Evolutionary conservation across 805 yeast species (phyloP).

Genomic region (Candida ipomoeae): DNA sequence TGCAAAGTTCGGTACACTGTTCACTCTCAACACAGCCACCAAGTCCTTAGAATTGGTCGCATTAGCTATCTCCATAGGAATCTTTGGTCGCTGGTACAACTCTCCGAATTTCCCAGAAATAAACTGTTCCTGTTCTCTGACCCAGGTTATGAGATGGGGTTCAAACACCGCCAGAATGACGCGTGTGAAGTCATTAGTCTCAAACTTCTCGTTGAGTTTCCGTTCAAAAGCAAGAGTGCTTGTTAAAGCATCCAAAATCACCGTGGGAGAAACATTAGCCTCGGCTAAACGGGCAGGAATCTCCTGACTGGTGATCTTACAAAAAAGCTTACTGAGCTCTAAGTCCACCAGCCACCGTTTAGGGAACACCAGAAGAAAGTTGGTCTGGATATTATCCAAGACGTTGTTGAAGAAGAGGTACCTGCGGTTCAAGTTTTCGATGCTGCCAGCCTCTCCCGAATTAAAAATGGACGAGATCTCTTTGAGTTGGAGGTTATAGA

Average conservation of each 20-base stretch:
- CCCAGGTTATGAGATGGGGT: conserved; percentile 83
- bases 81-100: conserved; percentile 55
- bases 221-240: conserved; percentile 83
- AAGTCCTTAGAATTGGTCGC: conserved; percentile 13
- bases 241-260: conserved; percentile 64
- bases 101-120: conserved; percentile 61
- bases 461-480: conserved; percentile 77
- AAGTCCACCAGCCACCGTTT: conserved; percentile 65
- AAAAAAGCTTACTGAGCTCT: conserved; percentile 58
- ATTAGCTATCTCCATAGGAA: conserved; percentile 36
- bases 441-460: conserved; percentile 89
- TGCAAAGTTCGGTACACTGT: conserved; percentile 61
- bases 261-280: conserved; percentile 53
- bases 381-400: conserved; percentile 53
- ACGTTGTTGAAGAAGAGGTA: conserved; percentile 77
- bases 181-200: conserved; percentile 40
- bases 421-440: conserved; percentile 80
- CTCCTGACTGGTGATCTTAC: conserved; percentile 66
- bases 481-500: conserved; percentile 59
- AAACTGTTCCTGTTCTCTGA: conserved; percentile 70
- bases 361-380: conserved; percentile 58
- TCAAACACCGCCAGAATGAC: conserved; percentile 67
- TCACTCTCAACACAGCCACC: conserved; percentile 35
- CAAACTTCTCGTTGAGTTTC: conserved; percentile 60
- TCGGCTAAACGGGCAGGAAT: conserved; percentile 46